Conservation (phyloP, 176 grass and related monocot species). For the Carex kokanica region DNA sequence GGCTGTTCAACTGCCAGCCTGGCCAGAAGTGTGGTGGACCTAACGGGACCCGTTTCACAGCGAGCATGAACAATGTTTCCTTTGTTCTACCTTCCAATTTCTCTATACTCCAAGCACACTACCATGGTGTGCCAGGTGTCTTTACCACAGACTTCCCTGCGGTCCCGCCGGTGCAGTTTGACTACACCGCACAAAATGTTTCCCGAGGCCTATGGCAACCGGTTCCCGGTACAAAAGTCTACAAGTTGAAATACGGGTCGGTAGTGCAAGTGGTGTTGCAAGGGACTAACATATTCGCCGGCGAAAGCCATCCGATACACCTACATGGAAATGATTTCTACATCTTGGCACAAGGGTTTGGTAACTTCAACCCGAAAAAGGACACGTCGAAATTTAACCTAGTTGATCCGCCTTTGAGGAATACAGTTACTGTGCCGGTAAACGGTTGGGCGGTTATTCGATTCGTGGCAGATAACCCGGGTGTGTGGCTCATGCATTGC, state of each 20-base stretch:
- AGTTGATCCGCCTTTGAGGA: slow-evolving; percentile 69
- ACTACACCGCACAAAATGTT: slow-evolving; percentile 80
- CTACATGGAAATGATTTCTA: slow-evolving; percentile 92
- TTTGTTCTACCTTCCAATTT: slow-evolving; percentile 60
- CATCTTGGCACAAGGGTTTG: slow-evolving; percentile 69
- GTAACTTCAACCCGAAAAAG: slow-evolving; percentile 55
- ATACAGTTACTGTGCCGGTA: slow-evolving; percentile 80
- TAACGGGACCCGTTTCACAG: slow-evolving; percentile 70
- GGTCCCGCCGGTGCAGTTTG: slow-evolving; percentile 59
- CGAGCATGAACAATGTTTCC: slow-evolving; percentile 92
- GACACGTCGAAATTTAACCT: slow-evolving; percentile 75
- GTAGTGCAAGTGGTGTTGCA: slow-evolving; percentile 82
- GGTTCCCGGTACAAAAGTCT: slow-evolving; percentile 51
- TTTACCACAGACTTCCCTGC: slow-evolving; percentile 79
- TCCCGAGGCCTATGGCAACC: slow-evolving; percentile 75
- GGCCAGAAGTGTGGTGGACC: slow-evolving; percentile 56
- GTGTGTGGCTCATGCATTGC: slow-evolving; percentile 96
- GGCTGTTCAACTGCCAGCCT: slow-evolving; percentile 56
- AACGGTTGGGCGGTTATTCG: slow-evolving; percentile 89
- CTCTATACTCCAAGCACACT: slow-evolving; percentile 77
- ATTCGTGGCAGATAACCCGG: slow-evolving; percentile 77
- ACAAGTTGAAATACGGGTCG: slow-evolving; percentile 67
- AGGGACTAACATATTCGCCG: slow-evolving; percentile 83
- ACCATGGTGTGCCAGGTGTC: slow-evolving; percentile 34
- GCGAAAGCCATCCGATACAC: slow-evolving; percentile 95